These are phyloP conservation scores for Pseudogymnoascus sp. DNA, from an alignment of 2,329 filamentous ascomycete genomes.

Conservation along the genomic window DNA sequence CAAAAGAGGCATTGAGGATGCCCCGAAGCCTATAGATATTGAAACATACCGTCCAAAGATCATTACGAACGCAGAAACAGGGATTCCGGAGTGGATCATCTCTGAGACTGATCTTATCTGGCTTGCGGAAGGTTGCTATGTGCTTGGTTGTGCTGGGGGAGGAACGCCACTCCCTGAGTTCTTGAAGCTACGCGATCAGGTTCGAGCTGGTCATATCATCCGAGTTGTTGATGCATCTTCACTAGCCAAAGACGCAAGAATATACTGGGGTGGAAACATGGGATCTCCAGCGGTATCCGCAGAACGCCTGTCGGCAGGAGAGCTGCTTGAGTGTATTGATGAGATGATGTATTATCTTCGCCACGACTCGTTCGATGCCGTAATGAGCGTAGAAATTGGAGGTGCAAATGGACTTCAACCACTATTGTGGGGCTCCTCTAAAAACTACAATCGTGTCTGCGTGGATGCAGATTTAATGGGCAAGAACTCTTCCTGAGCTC, in stretches of 20 bases:
- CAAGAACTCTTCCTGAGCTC: neutral
- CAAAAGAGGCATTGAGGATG: constrained; percentile 10
- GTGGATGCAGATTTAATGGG: constrained; percentile 39
- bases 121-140: constrained; percentile 39
- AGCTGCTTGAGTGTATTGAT: constrained; percentile 31
- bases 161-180: constrained; percentile 37
- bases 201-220: constrained; percentile 32
- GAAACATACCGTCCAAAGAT: constrained; percentile 33
- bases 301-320: constrained; percentile 34
- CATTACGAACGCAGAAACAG: constrained; percentile 22
- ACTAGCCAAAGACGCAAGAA: constrained; percentile 34
- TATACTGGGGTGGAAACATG: constrained; percentile 37
- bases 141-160: constrained; percentile 40
- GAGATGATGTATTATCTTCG: constrained; percentile 29
- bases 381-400: constrained; percentile 34
- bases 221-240: constrained; percentile 34
- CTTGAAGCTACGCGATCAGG: constrained; percentile 32
- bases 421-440: constrained; percentile 21
- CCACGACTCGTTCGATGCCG: constrained; percentile 26
- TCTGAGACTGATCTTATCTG: constrained; percentile 37
- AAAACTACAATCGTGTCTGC: constrained; percentile 29
- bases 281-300: constrained; percentile 36
- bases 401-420: constrained; percentile 32
- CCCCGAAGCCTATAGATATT: constrained; percentile 23
- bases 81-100: constrained; percentile 32